phyloP scores from a whole-genome alignment of 192 early-diverging fungal species.

The Podila epigama region DNA sequence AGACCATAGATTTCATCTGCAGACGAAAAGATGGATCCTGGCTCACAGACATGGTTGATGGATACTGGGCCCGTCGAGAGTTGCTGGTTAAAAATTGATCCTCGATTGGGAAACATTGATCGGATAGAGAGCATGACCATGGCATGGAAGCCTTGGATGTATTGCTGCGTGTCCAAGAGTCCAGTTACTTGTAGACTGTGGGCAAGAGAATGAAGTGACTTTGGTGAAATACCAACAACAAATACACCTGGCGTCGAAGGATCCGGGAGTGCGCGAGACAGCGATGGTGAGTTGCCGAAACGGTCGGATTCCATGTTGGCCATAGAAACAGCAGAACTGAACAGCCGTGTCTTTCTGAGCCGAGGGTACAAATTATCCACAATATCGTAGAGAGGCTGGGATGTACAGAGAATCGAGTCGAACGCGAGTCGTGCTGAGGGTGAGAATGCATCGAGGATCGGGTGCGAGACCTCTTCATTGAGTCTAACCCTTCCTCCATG shows the following conservation, averaged over 20 bases:
- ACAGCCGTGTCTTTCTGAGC: not conserved
- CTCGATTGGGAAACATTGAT: slow-evolving; percentile 37
- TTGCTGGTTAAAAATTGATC: slow-evolving; percentile 15
- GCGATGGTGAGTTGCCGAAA: not conserved
- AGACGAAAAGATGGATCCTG: slow-evolving; percentile 18
- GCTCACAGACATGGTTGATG: slow-evolving; percentile 14
- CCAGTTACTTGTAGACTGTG: slow-evolving; percentile 16
- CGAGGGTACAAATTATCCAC: slow-evolving; percentile 17
- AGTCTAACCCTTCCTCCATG: not conserved
- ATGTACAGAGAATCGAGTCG: slow-evolving; percentile 41
- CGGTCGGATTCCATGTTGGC: not conserved
- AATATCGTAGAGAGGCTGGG: slow-evolving; percentile 15
- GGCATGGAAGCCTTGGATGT: slow-evolving; percentile 32
- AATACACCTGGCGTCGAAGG: slow-evolving; percentile 27
- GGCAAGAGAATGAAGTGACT: slow-evolving; percentile 18
- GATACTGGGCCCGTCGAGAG: slow-evolving; percentile 16
- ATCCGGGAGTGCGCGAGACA: slow-evolving; percentile 9
- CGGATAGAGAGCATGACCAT: slow-evolving; percentile 26
- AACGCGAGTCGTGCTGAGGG: slow-evolving; percentile 6
- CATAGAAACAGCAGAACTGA: not conserved
- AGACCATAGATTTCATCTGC: not conserved
- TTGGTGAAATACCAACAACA: slow-evolving; percentile 26
- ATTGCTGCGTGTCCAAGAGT: slow-evolving; percentile 28
- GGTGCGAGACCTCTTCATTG: not conserved
- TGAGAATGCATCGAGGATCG: slow-evolving; percentile 15